Evolutionary conservation across 192 early-diverging fungal species (phyloP).

Genomic region (Coemansia sp.): DNA sequence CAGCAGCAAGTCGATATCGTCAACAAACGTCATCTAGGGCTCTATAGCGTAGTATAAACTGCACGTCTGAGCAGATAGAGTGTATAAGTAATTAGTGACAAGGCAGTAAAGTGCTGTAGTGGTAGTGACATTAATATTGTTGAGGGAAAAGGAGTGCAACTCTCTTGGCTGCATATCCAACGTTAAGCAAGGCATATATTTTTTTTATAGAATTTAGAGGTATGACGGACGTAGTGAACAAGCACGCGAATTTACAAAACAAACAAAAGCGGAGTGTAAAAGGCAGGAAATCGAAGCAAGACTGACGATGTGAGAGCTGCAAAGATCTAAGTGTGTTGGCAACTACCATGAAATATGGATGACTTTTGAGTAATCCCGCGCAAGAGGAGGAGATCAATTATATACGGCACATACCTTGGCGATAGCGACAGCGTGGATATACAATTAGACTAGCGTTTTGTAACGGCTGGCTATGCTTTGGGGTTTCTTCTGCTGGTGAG

Average conservation of each 20-base stretch:
- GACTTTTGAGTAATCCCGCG: neutral
- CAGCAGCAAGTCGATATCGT: slow-evolving; percentile 16
- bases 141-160: neutral
- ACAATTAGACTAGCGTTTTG: neutral
- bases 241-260: neutral
- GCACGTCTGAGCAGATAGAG: neutral
- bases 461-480: neutral
- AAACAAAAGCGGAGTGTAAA: neutral
- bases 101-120: neutral
- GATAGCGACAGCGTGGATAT: neutral
- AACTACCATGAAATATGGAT: neutral
- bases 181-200: neutral
- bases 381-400: neutral
- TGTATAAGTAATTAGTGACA: neutral
- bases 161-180: neutral
- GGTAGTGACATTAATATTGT: neutral
- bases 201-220: neutral
- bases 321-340: neutral
- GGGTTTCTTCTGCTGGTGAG: neutral
- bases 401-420: neutral
- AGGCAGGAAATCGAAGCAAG: neutral
- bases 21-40: slow-evolving; percentile 11
- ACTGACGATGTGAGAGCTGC: slow-evolving; percentile 3
- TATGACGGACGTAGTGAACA: neutral
- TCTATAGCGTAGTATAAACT: neutral